Evolutionary conservation across 441 rosid genomes (phyloP).

Genomic region (Populus hybrid): DNA sequence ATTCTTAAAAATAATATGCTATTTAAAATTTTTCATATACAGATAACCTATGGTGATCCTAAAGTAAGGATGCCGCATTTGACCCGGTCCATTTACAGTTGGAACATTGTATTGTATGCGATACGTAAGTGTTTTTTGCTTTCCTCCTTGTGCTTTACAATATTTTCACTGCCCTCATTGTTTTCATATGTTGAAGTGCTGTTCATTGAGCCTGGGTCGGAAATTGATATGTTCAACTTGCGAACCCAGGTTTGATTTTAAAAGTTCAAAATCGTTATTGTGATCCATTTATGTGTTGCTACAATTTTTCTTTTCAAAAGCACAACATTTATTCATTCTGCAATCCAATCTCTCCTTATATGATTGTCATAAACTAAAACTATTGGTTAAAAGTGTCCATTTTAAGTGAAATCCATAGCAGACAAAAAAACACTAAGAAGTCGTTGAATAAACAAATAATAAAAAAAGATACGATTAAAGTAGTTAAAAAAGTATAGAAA

Average conservation of each 20-base stretch:
- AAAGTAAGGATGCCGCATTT: slow-evolving; percentile 82
- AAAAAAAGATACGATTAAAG: too few relatives aligned
- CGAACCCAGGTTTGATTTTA: background rate
- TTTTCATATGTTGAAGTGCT: background rate
- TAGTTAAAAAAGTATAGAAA: background rate
- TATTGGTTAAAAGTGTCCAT: background rate
- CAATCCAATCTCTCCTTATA: background rate
- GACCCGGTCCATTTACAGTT: slow-evolving; percentile 51
- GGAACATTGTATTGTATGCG: slow-evolving; percentile 66
- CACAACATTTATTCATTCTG: background rate
- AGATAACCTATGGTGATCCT: slow-evolving; percentile 97
- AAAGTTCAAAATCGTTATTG: background rate
- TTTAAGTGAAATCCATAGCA: background rate
- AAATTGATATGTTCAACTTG: background rate
- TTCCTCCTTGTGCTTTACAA: background rate
- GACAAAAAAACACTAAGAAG: background rate
- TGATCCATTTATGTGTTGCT: background rate
- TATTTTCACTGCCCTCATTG: background rate
- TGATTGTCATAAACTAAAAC: background rate
- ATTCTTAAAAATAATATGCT: slow-evolving; percentile 10
- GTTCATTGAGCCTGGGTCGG: background rate
- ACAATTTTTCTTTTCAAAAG: background rate
- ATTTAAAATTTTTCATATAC: slow-evolving; percentile 1
- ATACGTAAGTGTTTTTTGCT: slow-evolving; percentile 53
- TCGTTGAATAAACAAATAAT: too few relatives aligned